Conservation (phyloP, 441 rosid species). For the Theobroma grandiflorum region DNA sequence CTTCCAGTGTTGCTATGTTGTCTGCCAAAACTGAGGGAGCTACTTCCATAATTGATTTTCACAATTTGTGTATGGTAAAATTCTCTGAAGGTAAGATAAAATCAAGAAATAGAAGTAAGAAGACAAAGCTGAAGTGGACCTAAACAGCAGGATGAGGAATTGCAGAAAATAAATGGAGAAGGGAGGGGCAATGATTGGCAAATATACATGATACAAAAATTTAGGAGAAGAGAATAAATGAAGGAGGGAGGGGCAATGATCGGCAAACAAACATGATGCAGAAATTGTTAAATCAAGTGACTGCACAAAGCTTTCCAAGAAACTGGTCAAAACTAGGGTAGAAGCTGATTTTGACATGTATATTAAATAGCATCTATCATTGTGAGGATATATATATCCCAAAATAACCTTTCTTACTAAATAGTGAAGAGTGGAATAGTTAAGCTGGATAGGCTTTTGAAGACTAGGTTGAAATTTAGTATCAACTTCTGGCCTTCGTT, state of each 20-base stretch:
- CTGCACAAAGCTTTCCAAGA: not conserved
- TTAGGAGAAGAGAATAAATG: not conserved
- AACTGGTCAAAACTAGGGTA: conserved; percentile 10
- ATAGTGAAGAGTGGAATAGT: not conserved
- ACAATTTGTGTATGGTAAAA: conserved; percentile 60
- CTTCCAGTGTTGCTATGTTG: conserved; percentile 45
- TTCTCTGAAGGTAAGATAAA: conserved; percentile 49
- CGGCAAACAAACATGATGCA: not conserved
- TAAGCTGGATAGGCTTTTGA: not conserved
- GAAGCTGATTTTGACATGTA: conserved; percentile 1
- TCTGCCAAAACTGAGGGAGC: conserved; percentile 57
- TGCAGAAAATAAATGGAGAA: not conserved
- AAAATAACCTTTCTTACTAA: not conserved
- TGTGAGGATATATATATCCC: not conserved
- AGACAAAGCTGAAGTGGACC: conserved; percentile 24
- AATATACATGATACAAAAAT: not conserved
- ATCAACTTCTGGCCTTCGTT: not conserved
- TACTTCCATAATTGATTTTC: conserved; percentile 71
- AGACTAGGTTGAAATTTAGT: conserved; percentile 7
- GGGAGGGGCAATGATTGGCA: not conserved
- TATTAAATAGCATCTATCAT: not conserved
- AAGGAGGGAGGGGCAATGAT: not conserved
- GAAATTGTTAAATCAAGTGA: conserved; percentile 6
- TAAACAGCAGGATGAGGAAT: conserved; percentile 6
- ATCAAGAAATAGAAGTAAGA: conserved; percentile 9